Evolutionary conservation across 345 rosid species (phyloP), one percentile per base, ranked within the genome.

Genomic region (Euphorbia peplus): DNA sequence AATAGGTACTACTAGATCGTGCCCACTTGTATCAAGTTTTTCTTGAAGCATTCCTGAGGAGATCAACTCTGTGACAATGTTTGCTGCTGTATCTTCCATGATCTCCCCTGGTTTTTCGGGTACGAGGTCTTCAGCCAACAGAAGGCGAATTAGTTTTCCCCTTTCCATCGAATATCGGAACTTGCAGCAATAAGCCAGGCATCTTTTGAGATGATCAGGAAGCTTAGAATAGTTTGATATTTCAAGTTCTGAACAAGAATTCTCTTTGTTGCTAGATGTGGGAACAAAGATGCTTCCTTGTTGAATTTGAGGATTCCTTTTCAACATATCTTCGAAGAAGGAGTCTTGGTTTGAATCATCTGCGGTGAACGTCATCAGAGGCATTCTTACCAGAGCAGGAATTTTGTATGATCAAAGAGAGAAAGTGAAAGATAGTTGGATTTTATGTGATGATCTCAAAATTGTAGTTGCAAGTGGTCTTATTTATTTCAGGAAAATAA

Each of bases 1-100:
- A 18, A 32, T 28, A 46, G 51, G 30, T 25, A 63, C 55, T 63
- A 16, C 0, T 25, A 44, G n/a, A 8, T 1, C 22, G 35, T 18
- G 3, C 11, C 6, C 67, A 25, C 14, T 5, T 10, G 44, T 22
- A 30, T 65, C 58, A 3, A 29, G 16, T n/a, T 14, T 55, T 50
- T 65, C n/a, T 65, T 13, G 57, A 19, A 65, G 68, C 68, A 65
- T 65, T n/a, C 46, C 58, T 4, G 19, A 29, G 58, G 1, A 8
- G 48, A 65, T 65, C n/a, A 65, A 50, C 52, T 65, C 68, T 18
- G 41, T 18, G 3, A 65, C 19, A 8, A 65, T 11, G 21, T 30
- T 29, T 29, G 26, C 68, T 48, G 68, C 68, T 26, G 39, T n/a
- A 65, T 29, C 58, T 25, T 65, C 68, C 57, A 65, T 47, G 44